Evolutionary conservation across 352 stramenopile genomes (phyloP), one percentile per base, ranked within the genome.

Genomic region (Phytophthora macrochlamydospora): DNA sequence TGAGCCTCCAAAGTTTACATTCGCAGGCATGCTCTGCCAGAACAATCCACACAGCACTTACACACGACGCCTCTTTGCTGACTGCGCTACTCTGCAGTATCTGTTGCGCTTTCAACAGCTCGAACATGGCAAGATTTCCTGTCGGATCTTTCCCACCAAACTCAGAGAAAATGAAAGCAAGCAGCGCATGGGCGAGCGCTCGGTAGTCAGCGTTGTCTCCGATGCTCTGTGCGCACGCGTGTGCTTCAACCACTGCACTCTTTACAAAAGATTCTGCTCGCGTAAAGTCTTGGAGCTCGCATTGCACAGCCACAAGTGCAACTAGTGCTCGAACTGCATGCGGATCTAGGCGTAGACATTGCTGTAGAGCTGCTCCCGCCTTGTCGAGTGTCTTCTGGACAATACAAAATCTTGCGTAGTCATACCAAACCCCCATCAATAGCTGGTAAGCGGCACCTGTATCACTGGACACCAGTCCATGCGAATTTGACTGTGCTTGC

Each of bases 351-450:
- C 77, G 62, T 4, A 95, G 65, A 51, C 83, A 90, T 55, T 92
- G 75, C 8, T 78, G 69, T 12, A 94, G 71, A 54, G 69, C 81
- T 31, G 74, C 58, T 0, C 72, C 84, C 33, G 85, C 82, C 61
- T 81, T 90, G 46, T 91, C 75, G 12, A 90, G 54, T 12, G 83
- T 76, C 7, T 71, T 51, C 29, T 76, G 74, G 0, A 59, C 57
- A 45, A 90, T 66, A 45, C 78, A 91, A 44, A 92, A 92, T 24
- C 63, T 64, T 14, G 75, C 84, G 58, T 91, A 91, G 32, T 91
- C 84, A 49, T 83, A 77, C 84, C 87, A 93, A 30, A 83, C 76
- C 2, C 37, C 53, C 31, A 66, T 66, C 0, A 87, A 60, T 56
- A 66, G 4, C 6, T 68, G 44, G 3, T 63, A 65, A 28, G 65